A percentile compares a stretch with the other conserved stretches of the same genome.
phyloP scores from a whole-genome alignment of 2,329 filamentous ascomycete species.

The Nemania serpens region DNA sequence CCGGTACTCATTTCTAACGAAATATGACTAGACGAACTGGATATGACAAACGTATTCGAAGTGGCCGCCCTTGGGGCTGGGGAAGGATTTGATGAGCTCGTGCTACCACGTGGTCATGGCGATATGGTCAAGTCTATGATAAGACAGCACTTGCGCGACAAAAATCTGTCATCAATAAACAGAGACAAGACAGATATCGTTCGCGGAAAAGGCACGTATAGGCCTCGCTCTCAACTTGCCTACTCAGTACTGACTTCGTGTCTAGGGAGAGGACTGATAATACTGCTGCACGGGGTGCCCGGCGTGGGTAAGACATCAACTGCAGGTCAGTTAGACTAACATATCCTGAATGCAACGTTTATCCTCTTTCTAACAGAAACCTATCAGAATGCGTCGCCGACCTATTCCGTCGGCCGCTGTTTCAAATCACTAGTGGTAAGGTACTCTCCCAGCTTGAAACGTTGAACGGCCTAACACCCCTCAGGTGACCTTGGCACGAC shows the following conservation, averaged over 20 bases:
- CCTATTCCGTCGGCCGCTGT: constrained; percentile 24
- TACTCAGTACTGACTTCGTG: background rate
- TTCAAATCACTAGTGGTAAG: constrained; percentile 35
- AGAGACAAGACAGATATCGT: constrained; percentile 40
- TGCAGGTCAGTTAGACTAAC: constrained; percentile 24
- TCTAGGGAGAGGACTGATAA: constrained; percentile 18
- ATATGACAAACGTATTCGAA: constrained; percentile 22
- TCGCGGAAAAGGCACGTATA: constrained; percentile 43
- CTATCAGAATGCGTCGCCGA: constrained; percentile 29
- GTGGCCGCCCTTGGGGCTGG: background rate
- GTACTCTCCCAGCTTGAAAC: no score
- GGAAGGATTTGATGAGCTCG: constrained; percentile 38
- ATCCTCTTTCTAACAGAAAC: background rate
- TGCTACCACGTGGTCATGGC: constrained; percentile 35
- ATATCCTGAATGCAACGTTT: no score
- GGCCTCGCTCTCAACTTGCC: background rate
- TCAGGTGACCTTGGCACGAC: constrained; percentile 43
- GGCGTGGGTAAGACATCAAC: constrained; percentile 32
- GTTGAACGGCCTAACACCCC: background rate
- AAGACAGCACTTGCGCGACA: constrained; percentile 41
- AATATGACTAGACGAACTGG: constrained; percentile 21
- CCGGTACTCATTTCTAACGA: background rate
- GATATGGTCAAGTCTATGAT: constrained; percentile 40
- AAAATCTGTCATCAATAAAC: constrained; percentile 8
- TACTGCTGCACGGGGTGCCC: constrained; percentile 28